Evolutionary conservation across 805 yeast species (phyloP).

Genomic region (Barnettozyma californica): DNA sequence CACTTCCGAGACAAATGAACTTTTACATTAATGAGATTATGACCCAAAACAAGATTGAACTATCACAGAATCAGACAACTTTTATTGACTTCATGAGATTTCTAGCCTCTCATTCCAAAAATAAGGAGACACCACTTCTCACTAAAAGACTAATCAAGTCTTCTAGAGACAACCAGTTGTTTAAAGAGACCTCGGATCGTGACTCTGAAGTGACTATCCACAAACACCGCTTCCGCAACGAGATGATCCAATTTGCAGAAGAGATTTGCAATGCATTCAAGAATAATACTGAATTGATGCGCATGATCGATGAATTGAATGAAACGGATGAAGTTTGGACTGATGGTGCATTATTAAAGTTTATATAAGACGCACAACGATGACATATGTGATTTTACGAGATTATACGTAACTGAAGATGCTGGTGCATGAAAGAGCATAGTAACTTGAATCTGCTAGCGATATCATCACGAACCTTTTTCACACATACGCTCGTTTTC

Average conservation of each 20-base stretch:
- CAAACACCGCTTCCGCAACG: constrained; percentile 8
- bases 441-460: too few relatives aligned
- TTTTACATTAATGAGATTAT: not conserved
- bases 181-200: not conserved
- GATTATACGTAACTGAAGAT: not conserved
- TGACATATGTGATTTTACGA: too few relatives aligned
- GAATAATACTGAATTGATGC: not conserved
- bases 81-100: constrained; percentile 1
- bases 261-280: not conserved
- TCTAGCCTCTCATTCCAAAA: not conserved
- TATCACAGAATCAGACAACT: constrained; percentile 2
- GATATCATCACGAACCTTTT: too few relatives aligned
- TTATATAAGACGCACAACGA: not conserved
- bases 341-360: constrained; percentile 3
- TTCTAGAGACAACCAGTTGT: constrained; percentile 3
- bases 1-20: constrained; percentile 5
- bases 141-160: constrained; percentile 6
- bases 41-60: not conserved
- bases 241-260: not conserved
- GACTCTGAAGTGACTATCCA: constrained; percentile 3
- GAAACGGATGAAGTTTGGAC: constrained; percentile 1
- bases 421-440: too few relatives aligned
- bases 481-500: too few relatives aligned
- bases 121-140: not conserved
- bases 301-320: not conserved